Base-by-base conservation (phyloP, 192 early-diverging fungal species). In the Gaertneriomyces semiglobifer region DNA sequence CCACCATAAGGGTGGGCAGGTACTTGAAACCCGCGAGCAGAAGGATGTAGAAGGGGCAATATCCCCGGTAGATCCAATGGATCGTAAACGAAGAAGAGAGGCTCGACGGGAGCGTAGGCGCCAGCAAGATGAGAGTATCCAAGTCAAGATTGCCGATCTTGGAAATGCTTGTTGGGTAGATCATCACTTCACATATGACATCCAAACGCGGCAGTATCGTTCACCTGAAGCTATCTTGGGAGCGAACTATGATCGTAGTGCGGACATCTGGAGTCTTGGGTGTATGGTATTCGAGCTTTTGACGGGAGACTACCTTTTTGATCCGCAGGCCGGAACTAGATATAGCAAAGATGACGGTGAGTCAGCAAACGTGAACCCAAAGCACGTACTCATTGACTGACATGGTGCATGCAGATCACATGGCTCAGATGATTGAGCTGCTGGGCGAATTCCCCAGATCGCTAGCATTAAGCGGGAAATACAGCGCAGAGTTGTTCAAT, bases 131-230 rank as follows among this genome's bases (percentile, higher is more conserved):
- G 77, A 75, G 47, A n/a, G 74, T 4, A 78, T 44, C 4, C 80
- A 84, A 18, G 91, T 98, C 60, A 98, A 98, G 76, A 92, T 98
- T 69, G 94, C 94, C 9, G 96, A 98, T 75, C 76, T 98, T 14
- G 96, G 96, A 11, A 98, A 98, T 71, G 92, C 94, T 19, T 95
- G 93, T 62, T 98, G 96, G 96, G 86, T 88, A 1, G 80, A 95
- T 72, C 89, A 95, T 74, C 93, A 98, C 71, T 96, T 95, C 67
- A 94, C 94, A 0, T 88, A 90, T 44, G 93, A 95, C 71, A 96
- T 98, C 62, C 96, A 98, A 79, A 98, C 96, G 44, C 88, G 96
- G 56, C 93, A 98, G 74, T 98, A 98, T 70, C 87, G 96, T 60
- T 90, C 88, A 7, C 96, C 96, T 25, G 96, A 98, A 71, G 96